phyloP scores from a whole-genome alignment of 768 basidiomycete genomes.

The Lactarius sanguifluus region DNA sequence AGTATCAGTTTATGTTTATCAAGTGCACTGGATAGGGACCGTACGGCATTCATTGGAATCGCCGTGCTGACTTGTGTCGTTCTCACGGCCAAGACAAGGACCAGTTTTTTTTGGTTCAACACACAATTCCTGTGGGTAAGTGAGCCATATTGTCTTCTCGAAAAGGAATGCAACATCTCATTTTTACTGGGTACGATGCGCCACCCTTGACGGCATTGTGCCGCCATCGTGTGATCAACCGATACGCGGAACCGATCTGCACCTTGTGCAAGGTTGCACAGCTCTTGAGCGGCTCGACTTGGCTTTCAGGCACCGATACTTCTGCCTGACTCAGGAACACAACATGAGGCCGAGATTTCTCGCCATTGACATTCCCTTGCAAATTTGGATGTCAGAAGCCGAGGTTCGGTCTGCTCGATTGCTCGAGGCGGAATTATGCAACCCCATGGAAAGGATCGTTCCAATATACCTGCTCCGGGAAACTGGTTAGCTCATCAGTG shows the following conservation, averaged over 20 bases:
- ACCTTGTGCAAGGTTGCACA: not conserved
- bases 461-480: not conserved
- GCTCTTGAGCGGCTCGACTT: not conserved
- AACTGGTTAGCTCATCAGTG: not conserved
- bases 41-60: constrained; percentile 1
- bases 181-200: not conserved
- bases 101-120: not conserved
- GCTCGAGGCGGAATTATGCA: not conserved
- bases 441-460: not conserved
- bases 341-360: not conserved
- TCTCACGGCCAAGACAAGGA: not conserved
- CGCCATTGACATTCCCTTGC: not conserved
- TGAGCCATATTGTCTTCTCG: not conserved
- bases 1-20: constrained; percentile 4
- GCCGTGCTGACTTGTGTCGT: not conserved
- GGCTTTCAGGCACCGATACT: constrained; percentile 11
- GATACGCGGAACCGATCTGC: not conserved
- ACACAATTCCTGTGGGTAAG: not conserved
- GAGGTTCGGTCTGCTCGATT: not conserved
- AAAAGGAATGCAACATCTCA: not conserved
- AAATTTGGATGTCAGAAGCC: not conserved
- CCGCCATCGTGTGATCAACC: not conserved
- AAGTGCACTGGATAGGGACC: not conserved
- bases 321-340: not conserved
- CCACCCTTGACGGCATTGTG: not conserved